Evolutionary conservation across 805 yeast genomes (phyloP), one percentile per base, ranked within the genome.

Genomic region (Tetrapisispora arboricola): DNA sequence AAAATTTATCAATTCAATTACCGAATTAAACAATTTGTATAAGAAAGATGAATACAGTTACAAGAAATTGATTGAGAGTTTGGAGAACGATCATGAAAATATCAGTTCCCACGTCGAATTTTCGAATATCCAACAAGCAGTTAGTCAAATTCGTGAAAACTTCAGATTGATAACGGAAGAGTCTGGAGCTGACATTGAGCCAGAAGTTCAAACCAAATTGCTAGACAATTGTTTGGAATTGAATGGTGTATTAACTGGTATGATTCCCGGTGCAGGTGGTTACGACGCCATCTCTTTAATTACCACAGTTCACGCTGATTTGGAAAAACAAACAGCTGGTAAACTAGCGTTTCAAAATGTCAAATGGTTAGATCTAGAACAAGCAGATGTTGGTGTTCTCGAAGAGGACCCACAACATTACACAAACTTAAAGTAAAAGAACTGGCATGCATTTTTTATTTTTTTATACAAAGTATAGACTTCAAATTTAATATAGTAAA

Each of bases 261-360:
- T 92, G 26, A 95, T 92, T 3, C 98, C 98, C 0, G 98, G 98
- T 2, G 98, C 98, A 0, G 98, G 98, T 21, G 98, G 98, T 0
- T 83, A 78, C 56, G 98, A 92, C 65, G 98, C 98, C 1, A 75
- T 92, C 16, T 75, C 94, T 42, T 53, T 90, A 21, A 60, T 92
- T 21, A 80, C 81, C 2, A 68, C 73, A 2, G 75, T 72, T 21
- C 53, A 60, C 1, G 58, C 73, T 2, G 44, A 50, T 10, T 65
- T 76, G 34, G 40, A 45, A 24, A 28, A 41, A 20, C 51, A 43
- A 25, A 61, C 70, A 1, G 38, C 41, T 10, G 42, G 42, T 0
- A 61, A 63, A 21, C 42, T 46, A 1, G 49, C 52, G 4, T 73
- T 78, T 43, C 41, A 53, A 4, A 60, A 62, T 15, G 87, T 84